Percentiles rank a stretch among this genome's conserved stretches.
phyloP scores from a whole-genome alignment of 176 grass and related monocot species.

The Carex myosuroides region DNA sequence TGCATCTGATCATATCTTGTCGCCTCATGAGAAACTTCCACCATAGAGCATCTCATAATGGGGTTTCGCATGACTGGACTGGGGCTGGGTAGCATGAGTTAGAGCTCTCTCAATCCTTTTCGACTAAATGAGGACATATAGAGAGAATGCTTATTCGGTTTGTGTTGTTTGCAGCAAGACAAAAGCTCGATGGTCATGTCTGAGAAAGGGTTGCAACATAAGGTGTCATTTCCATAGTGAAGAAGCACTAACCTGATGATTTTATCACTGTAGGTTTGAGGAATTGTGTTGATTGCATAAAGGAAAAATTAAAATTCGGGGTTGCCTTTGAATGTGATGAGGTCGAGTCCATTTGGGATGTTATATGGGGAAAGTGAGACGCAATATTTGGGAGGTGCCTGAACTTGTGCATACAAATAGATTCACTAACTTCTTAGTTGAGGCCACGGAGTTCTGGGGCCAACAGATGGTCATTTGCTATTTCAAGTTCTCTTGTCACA shows the following conservation, averaged over 20 bases:
- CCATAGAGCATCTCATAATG: too few species aligned
- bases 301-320: slow-evolving; percentile 50
- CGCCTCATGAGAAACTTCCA: too few species aligned
- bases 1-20: too few species aligned
- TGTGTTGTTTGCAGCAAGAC: not conserved
- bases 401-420: slow-evolving; percentile 58
- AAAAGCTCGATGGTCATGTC: slow-evolving; percentile 26
- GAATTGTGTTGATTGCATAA: slow-evolving; percentile 38
- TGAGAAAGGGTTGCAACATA: slow-evolving; percentile 49
- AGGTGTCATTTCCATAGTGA: slow-evolving; percentile 49
- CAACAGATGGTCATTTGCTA: slow-evolving; percentile 39
- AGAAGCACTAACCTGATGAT: slow-evolving; percentile 34
- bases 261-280: slow-evolving; percentile 39
- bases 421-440: slow-evolving; percentile 39
- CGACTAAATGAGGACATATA: not conserved
- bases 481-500: slow-evolving; percentile 72
- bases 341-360: slow-evolving; percentile 62
- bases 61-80: too few species aligned
- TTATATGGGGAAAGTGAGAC: slow-evolving; percentile 53
- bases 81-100: too few species aligned
- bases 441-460: not conserved
- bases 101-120: not conserved
- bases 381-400: slow-evolving; percentile 27
- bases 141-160: not conserved
- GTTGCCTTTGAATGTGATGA: slow-evolving; percentile 42